A percentile compares a stretch with the other conserved stretches of the same genome.
Conservation (phyloP, 805 yeast genomes). For the Candida pseudofarinosa region DNA sequence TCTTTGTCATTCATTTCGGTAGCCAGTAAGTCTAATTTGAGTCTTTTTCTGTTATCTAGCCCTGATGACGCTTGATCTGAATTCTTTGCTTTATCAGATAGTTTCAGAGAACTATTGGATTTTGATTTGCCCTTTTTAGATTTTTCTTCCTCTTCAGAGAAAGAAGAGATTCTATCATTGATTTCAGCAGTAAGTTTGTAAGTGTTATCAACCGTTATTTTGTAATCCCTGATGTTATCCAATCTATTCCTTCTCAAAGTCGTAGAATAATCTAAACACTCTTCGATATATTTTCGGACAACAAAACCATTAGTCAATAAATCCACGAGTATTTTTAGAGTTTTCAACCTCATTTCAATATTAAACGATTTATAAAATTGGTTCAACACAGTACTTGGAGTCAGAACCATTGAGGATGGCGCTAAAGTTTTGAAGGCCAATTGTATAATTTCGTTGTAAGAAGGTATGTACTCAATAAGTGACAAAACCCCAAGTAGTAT, state of each 20-base stretch:
- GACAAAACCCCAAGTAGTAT: slow-evolving; percentile 70
- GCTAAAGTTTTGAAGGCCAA: slow-evolving; percentile 53
- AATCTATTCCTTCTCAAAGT: slow-evolving; percentile 60
- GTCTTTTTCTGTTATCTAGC: slow-evolving; percentile 12
- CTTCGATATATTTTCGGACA: slow-evolving; percentile 63
- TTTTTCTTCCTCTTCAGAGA: slow-evolving; percentile 7
- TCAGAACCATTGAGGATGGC: slow-evolving; percentile 49
- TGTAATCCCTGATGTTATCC: slow-evolving; percentile 61
- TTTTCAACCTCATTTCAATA: slow-evolving; percentile 49
- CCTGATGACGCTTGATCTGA: slow-evolving; percentile 1
- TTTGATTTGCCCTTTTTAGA: slow-evolving; percentile 8
- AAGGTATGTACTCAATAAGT: slow-evolving; percentile 53
- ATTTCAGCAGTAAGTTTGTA: slow-evolving; percentile 26
- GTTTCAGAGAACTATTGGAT: not conserved
- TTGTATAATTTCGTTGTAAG: slow-evolving; percentile 46
- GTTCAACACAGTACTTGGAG: slow-evolving; percentile 44
- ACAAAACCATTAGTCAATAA: slow-evolving; percentile 54
- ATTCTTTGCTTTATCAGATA: not conserved
- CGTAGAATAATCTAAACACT: slow-evolving; percentile 61
- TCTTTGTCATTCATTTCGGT: slow-evolving; percentile 43
- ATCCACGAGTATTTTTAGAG: slow-evolving; percentile 60
- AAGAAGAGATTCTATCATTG: slow-evolving; percentile 14
- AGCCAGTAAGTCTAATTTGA: slow-evolving; percentile 23
- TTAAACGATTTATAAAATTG: slow-evolving; percentile 56
- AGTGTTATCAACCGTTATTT: slow-evolving; percentile 48